Conservation (phyloP, 345 rosid genomes). For the Mangifera indica region DNA sequence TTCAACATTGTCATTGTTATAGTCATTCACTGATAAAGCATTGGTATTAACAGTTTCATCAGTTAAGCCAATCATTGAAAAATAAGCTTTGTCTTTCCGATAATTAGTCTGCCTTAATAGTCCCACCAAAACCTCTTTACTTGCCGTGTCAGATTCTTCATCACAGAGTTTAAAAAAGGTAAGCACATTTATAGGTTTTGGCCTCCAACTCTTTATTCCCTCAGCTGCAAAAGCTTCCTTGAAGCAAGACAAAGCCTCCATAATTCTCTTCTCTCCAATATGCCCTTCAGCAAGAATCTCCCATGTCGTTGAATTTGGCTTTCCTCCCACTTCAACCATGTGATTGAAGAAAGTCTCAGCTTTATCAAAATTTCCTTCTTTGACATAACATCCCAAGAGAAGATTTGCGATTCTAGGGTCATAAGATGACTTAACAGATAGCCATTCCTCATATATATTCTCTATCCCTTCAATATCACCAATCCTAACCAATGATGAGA, state of each 20-base stretch:
- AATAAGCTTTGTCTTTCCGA: conserved; percentile 52
- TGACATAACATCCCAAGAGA: conserved; percentile 58
- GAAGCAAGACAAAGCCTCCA: conserved; percentile 60
- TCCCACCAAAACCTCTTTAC: conserved; percentile 52
- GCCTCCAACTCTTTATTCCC: conserved; percentile 68
- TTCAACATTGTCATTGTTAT: conserved; percentile 21
- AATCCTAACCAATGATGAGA: conserved; percentile 65
- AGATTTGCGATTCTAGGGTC: conserved; percentile 89
- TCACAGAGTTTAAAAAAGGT: conserved; percentile 62
- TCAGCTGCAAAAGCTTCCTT: conserved; percentile 59
- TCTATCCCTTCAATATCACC: conserved; percentile 79
- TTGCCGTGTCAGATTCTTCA: conserved; percentile 49
- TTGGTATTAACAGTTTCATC: conserved; percentile 10
- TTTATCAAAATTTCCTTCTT: conserved; percentile 56
- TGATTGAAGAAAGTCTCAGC: conserved; percentile 58
- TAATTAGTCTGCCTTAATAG: conserved; percentile 54
- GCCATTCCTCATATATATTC: conserved; percentile 77
- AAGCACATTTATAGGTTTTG: conserved; percentile 49
- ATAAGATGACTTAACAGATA: conserved; percentile 54
- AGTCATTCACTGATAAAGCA: conserved; percentile 3
- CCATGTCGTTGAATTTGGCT: conserved; percentile 76
- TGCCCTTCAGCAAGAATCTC: conserved; percentile 81
- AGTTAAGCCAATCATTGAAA: conserved; percentile 42
- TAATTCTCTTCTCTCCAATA: conserved; percentile 42
- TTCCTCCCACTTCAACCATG: conserved; percentile 74